Evolutionary conservation across 306 rosid species (phyloP).

Genomic region (Astragalus glycyphyllos): DNA sequence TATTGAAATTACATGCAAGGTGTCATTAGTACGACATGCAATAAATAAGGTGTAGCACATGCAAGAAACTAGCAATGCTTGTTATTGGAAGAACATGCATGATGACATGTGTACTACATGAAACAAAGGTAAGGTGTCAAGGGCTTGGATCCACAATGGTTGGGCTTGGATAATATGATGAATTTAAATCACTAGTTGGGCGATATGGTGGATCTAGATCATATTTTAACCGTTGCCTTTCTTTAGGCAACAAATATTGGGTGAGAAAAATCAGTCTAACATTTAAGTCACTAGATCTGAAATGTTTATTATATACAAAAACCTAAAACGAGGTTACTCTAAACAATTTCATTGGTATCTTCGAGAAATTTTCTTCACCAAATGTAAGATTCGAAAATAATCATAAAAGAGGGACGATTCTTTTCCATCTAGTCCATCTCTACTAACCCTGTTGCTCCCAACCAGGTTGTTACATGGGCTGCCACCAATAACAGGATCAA

Average conservation of each 20-base stretch:
- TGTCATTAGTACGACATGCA: too few species aligned
- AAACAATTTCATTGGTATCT: slow-evolving; percentile 11
- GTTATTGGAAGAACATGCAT: too few species aligned
- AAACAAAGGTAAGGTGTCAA: too few species aligned
- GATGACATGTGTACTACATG: too few species aligned
- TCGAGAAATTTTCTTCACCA: slow-evolving; percentile 62
- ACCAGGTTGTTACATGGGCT: slow-evolving; percentile 95
- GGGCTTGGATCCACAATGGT: too few species aligned
- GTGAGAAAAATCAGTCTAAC: slow-evolving; percentile 23
- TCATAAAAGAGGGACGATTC: slow-evolving; percentile 84
- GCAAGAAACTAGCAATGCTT: too few species aligned
- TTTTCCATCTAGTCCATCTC: slow-evolving; percentile 89
- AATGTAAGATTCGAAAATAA: slow-evolving; percentile 71
- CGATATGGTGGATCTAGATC: too few species aligned
- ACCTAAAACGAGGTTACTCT: neutral
- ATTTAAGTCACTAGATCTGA: too few species aligned
- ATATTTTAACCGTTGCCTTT: slow-evolving; percentile 31
- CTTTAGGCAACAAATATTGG: slow-evolving; percentile 41
- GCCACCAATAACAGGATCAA: slow-evolving; percentile 91
- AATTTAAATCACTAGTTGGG: slow-evolving; percentile 10
- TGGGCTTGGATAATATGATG: too few species aligned
- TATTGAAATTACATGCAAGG: too few species aligned
- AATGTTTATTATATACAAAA: slow-evolving; percentile 15
- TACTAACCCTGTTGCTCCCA: slow-evolving; percentile 82
- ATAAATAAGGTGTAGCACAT: too few species aligned